Base-by-base conservation (phyloP, 2,329 filamentous ascomycete genomes). In the Aspergillus thermomutatus region DNA sequence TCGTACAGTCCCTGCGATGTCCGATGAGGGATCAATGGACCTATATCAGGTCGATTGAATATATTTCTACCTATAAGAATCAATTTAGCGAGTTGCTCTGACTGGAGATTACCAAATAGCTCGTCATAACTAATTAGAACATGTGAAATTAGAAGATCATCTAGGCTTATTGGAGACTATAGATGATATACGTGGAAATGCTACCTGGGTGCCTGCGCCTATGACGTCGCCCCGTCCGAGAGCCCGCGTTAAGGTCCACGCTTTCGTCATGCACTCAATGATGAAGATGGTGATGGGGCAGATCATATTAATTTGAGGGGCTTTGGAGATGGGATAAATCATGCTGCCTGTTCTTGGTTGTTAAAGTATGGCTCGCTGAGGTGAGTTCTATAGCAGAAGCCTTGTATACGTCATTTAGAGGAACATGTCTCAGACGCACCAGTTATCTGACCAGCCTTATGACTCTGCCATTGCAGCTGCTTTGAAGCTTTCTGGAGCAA, bases 361-460 rank as follows among this genome's bases (percentile, higher is more conserved):
- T 17, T 14, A 37, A 37, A 26, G 14, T 37, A 17, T 37, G 31
- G 31, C 14, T 37, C 14, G 31, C 31, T 37, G 17, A 17, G 31
- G 31, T 17, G 14, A 37, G 31, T 17, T 37, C 31, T 37, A 2
- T 14, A 37, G 14, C 31, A 37, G 14, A 31, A n/a, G 31, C 31
- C 31, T 37, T 37, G 5, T 37, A 82, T 37, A 34, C 45, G 17
- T 55, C 47, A 34, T 34, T 34, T 17, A 26, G 10, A 37, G n/a
- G 27, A 45, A 48, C 31, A 57, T 50, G 28, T 4, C 9, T 28
- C 19, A 14, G 21, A 21, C 21, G 41, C 41, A 45, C 19, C 19
- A 19, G n/a, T 23, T 45, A 23, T 45, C 21, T 23, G 21, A 45
- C 41, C 41, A 19, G n/a, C 21, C 8, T 19, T 9, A 45, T 14